These are phyloP conservation scores for Wickerhamiella hasegawae DNA, from an alignment of 805 yeast species.

Conservation along the genomic window DNA sequence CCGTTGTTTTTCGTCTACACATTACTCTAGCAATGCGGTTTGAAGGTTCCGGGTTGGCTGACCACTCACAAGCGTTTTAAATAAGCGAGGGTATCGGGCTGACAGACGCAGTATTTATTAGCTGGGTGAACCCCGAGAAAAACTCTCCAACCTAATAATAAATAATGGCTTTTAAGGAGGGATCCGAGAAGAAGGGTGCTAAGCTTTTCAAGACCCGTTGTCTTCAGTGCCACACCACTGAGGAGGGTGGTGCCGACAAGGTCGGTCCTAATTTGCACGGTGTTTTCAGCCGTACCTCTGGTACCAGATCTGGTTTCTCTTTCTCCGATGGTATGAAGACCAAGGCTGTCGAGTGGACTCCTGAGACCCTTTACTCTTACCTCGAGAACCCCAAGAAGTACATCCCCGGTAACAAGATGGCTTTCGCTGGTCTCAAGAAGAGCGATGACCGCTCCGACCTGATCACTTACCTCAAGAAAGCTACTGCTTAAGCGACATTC, in stretches of 20 bases:
- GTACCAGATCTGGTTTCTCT: slow-evolving; percentile 82
- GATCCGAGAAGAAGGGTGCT: slow-evolving; percentile 89
- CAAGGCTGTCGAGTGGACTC: slow-evolving; percentile 80
- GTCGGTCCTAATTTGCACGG: slow-evolving; percentile 99
- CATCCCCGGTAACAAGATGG: slow-evolving; percentile 99
- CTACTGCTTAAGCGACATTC: slow-evolving; percentile 24
- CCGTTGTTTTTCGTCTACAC: no score
- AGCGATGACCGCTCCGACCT: slow-evolving; percentile 97
- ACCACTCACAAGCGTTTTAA: no score
- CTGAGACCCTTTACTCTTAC: slow-evolving; percentile 84
- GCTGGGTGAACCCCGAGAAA: no score
- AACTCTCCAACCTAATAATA: background rate
- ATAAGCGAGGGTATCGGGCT: no score
- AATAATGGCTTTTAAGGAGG: slow-evolving; percentile 15
- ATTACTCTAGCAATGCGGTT: no score
- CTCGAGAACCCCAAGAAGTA: slow-evolving; percentile 99
- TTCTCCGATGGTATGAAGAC: slow-evolving; percentile 98
- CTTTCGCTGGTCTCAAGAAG: slow-evolving; percentile 99
- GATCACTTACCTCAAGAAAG: slow-evolving; percentile 58
- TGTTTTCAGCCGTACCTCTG: slow-evolving; percentile 81
- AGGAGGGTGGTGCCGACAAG: slow-evolving; percentile 92
- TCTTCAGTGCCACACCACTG: slow-evolving; percentile 96
- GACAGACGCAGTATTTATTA: no score
- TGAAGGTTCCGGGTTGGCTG: no score
- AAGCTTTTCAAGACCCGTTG: slow-evolving; percentile 97